These are phyloP conservation scores for Populus deltoides DNA, from an alignment of 345 rosid genomes.

Conservation along the genomic window DNA sequence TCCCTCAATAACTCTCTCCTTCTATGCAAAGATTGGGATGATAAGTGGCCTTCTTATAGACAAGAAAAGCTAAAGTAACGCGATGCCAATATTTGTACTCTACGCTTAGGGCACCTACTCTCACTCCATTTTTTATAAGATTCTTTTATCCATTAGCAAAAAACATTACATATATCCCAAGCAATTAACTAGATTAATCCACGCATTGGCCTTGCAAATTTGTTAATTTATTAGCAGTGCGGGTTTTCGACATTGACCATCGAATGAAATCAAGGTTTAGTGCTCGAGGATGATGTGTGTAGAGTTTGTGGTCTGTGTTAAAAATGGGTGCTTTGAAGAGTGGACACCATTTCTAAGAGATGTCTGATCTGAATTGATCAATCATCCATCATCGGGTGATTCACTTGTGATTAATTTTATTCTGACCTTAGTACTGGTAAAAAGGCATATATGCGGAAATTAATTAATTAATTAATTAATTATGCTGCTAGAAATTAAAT, in stretches of 20 bases:
- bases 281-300: slow-evolving; percentile 34
- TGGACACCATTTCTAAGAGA: slow-evolving; percentile 29
- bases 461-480: too few species aligned
- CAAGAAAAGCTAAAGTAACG: neutral
- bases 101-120: slow-evolving; percentile 1
- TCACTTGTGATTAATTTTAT: neutral
- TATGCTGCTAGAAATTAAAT: neutral
- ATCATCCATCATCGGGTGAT: neutral
- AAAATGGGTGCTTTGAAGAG: slow-evolving; percentile 28
- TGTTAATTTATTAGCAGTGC: slow-evolving; percentile 9
- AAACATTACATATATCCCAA: slow-evolving; percentile 1
- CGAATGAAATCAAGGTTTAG: slow-evolving; percentile 37
- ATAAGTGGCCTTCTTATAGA: slow-evolving; percentile 38
- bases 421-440: neutral
- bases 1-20: slow-evolving; percentile 1
- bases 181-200: slow-evolving; percentile 17
- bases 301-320: slow-evolving; percentile 1
- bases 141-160: slow-evolving; percentile 29
- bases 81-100: slow-evolving; percentile 7
- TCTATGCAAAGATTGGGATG: neutral
- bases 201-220: neutral
- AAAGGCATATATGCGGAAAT: neutral
- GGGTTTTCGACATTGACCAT: slow-evolving; percentile 41
- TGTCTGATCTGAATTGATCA: neutral
- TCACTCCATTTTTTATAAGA: slow-evolving; percentile 5